A percentile compares a stretch with the other conserved stretches of the same genome.
phyloP scores from a whole-genome alignment of 2,329 filamentous ascomycete species.

The Aspergillus sp. region DNA sequence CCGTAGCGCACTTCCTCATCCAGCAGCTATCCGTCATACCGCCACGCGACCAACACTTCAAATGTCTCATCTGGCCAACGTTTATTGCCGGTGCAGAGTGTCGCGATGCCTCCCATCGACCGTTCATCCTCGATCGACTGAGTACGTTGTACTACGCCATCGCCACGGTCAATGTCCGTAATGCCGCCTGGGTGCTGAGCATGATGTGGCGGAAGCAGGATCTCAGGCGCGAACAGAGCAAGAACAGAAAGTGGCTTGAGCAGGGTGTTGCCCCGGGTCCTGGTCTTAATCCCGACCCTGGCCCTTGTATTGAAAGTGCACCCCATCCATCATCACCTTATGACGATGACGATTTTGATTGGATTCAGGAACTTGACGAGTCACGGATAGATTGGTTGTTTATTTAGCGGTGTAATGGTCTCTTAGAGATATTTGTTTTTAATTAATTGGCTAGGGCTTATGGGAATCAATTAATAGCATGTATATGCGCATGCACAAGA shows the following conservation, averaged over 20 bases:
- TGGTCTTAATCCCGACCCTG: neutral
- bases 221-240: conserved; percentile 10
- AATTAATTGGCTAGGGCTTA: no score
- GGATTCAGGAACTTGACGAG: conserved; percentile 34
- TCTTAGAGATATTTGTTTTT: neutral
- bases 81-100: conserved; percentile 39
- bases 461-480: neutral
- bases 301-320: no score
- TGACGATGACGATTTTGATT: conserved; percentile 29
- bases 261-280: neutral
- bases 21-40: conserved; percentile 30
- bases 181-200: conserved; percentile 33
- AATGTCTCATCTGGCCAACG: conserved; percentile 37
- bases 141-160: conserved; percentile 28
- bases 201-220: conserved; percentile 36
- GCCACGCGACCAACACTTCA: conserved; percentile 31
- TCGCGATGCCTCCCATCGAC: conserved; percentile 22
- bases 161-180: conserved; percentile 32
- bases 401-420: conserved; percentile 17
- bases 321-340: conserved; percentile 1
- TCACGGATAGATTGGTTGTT: conserved; percentile 36
- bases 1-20: conserved; percentile 25
- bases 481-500: neutral
- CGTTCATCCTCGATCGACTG: conserved; percentile 26
- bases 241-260: neutral